Evolutionary conservation across 140 eudicot genomes (phyloP).

Genomic region (Bidens hawaiensis): DNA sequence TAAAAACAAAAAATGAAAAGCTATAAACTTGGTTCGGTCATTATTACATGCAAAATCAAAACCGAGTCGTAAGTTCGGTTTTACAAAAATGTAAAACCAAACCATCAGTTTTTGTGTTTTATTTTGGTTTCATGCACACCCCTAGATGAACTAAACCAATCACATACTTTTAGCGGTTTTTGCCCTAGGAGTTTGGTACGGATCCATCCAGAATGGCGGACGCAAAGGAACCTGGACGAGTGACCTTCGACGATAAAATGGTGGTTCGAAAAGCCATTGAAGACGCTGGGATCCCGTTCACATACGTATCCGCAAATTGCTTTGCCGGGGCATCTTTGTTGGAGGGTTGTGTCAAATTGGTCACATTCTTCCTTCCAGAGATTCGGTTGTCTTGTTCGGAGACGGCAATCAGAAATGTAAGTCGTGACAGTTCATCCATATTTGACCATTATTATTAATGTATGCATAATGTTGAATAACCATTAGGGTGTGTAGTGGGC

Average conservation of each 20-base stretch:
- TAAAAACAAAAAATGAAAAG: no score
- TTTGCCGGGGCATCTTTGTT: constrained; percentile 74
- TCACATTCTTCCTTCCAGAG: constrained; percentile 58
- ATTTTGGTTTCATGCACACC: no score
- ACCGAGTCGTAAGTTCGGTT: no score
- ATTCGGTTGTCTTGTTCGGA: constrained; percentile 48
- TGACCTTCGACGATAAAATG: constrained; percentile 90
- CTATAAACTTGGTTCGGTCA: no score
- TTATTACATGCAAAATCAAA: no score
- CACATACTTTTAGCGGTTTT: constrained; percentile 46
- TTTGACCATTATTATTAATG: not conserved
- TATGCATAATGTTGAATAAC: no score
- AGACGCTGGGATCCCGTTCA: constrained; percentile 67
- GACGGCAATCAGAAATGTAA: constrained; percentile 72
- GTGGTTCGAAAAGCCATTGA: constrained; percentile 66
- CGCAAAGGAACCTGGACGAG: constrained; percentile 79
- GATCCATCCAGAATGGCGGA: constrained; percentile 73
- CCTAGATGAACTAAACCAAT: not conserved
- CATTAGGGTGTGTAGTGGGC: no score
- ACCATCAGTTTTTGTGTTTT: no score
- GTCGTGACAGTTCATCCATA: not conserved
- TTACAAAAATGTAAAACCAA: no score
- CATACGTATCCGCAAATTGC: constrained; percentile 69
- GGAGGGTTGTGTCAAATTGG: constrained; percentile 70
- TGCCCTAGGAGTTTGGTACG: constrained; percentile 89